phyloP scores from a whole-genome alignment of 495 filamentous ascomycete species.

The Talaromyces stipitatus region DNA sequence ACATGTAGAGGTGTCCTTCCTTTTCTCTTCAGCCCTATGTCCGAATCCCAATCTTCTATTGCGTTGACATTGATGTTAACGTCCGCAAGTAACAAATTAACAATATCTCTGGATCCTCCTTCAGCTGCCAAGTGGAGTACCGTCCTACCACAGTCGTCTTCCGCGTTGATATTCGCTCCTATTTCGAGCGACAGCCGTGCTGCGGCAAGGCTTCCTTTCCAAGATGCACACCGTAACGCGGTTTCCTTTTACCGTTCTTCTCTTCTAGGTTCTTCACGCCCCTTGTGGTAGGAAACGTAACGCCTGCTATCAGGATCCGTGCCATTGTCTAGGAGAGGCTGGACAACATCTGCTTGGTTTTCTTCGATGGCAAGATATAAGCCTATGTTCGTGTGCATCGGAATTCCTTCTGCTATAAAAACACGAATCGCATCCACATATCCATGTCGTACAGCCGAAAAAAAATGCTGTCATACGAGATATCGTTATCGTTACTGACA shows the following conservation, averaged over 20 bases:
- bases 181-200: slow-evolving; percentile 1
- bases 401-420: neutral
- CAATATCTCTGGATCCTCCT: neutral
- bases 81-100: neutral
- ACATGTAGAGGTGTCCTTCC: neutral
- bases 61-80: slow-evolving; percentile 4
- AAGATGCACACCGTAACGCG: too few relatives aligned
- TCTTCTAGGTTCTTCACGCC: too few relatives aligned
- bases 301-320: neutral
- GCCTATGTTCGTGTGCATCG: neutral
- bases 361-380: neutral
- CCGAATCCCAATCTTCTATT: neutral
- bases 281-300: too few relatives aligned
- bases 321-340: neutral
- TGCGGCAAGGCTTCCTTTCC: too few relatives aligned
- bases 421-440: neutral
- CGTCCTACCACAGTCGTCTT: neutral
- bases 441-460: neutral
- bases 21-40: neutral
- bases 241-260: neutral
- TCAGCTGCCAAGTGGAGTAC: slow-evolving; percentile 1
- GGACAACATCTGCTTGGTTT: neutral
- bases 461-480: neutral
- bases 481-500: neutral
- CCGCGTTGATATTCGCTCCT: slow-evolving; percentile 11